A percentile compares a stretch with the other conserved stretches of the same genome.
Evolutionary conservation across 352 stramenopile species (phyloP).

Genomic region (Pythium brachiatum): DNA sequence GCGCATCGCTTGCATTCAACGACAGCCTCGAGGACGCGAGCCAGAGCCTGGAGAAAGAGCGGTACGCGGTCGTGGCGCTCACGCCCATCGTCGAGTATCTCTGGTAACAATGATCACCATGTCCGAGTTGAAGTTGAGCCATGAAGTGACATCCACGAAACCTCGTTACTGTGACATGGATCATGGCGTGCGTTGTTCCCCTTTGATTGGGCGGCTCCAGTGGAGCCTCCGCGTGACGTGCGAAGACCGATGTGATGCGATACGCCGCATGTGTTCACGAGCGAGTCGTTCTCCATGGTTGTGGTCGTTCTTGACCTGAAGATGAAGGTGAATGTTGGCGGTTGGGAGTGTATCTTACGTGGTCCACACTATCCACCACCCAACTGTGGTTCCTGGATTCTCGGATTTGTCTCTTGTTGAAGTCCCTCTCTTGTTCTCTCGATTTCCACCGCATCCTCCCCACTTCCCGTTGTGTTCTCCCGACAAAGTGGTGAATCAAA

Average conservation of each 20-base stretch:
- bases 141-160: neutral
- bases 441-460: constrained; percentile 5
- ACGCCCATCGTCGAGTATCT: neutral
- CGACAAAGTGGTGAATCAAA: neutral
- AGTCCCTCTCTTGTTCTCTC: constrained; percentile 22
- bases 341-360: constrained; percentile 12
- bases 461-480: constrained; percentile 3
- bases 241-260: too few relatives aligned
- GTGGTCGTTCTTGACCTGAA: too few relatives aligned
- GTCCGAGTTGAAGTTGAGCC: neutral
- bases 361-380: constrained; percentile 7
- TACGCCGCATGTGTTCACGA: neutral
- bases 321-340: too few relatives aligned
- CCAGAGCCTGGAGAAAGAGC: neutral
- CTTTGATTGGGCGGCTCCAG: constrained; percentile 2
- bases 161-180: too few relatives aligned
- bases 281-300: too few relatives aligned
- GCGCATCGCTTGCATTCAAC: neutral
- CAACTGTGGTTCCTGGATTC: constrained; percentile 4
- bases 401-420: constrained; percentile 20
- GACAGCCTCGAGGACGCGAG: neutral
- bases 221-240: too few relatives aligned
- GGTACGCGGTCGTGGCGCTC: neutral
- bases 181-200: neutral
- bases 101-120: neutral